Evolutionary conservation across 2,329 filamentous ascomycete species (phyloP).

Genomic region (Fusarium palustre): DNA sequence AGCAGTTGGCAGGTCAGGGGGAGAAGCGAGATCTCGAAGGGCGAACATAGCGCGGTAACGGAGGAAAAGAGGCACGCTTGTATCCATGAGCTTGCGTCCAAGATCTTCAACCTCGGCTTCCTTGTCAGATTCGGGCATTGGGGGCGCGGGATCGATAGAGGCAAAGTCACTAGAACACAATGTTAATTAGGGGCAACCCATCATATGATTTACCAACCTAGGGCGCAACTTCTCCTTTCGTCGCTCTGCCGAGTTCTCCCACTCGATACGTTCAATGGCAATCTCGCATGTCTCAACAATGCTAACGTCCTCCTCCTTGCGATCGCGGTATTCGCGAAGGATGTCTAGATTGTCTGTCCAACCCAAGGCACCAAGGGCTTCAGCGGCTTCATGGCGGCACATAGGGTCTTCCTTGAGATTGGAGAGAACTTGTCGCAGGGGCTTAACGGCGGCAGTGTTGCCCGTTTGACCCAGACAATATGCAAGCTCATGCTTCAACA

Average conservation of each 20-base stretch:
- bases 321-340: slow-evolving; percentile 78
- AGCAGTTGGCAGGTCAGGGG: slow-evolving; percentile 89
- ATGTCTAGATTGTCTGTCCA: slow-evolving; percentile 79
- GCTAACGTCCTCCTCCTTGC: slow-evolving; percentile 78
- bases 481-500: slow-evolving; percentile 95
- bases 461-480: slow-evolving; percentile 96
- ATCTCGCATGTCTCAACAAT: slow-evolving; percentile 98
- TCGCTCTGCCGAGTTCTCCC: slow-evolving; percentile 82
- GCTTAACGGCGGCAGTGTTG: slow-evolving; percentile 78
- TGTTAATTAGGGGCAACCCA: slow-evolving; percentile 47
- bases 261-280: slow-evolving; percentile 91
- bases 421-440: slow-evolving; percentile 78
- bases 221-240: slow-evolving; percentile 81
- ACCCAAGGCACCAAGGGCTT: slow-evolving; percentile 90
- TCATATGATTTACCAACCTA: slow-evolving; percentile 68
- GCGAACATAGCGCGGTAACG: slow-evolving; percentile 99
- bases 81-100: slow-evolving; percentile 82
- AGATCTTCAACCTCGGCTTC: slow-evolving; percentile 83
- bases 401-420: slow-evolving; percentile 89
- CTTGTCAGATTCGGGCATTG: slow-evolving; percentile 76
- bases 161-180: slow-evolving; percentile 80
- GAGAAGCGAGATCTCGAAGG: slow-evolving; percentile 92
- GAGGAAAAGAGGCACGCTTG: slow-evolving; percentile 82
- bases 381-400: slow-evolving; percentile 96
- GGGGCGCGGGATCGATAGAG: slow-evolving; percentile 94